These are phyloP conservation scores for Saccharomycopsis selenospora DNA, from an alignment of 805 yeast species.

Conservation along the genomic window DNA sequence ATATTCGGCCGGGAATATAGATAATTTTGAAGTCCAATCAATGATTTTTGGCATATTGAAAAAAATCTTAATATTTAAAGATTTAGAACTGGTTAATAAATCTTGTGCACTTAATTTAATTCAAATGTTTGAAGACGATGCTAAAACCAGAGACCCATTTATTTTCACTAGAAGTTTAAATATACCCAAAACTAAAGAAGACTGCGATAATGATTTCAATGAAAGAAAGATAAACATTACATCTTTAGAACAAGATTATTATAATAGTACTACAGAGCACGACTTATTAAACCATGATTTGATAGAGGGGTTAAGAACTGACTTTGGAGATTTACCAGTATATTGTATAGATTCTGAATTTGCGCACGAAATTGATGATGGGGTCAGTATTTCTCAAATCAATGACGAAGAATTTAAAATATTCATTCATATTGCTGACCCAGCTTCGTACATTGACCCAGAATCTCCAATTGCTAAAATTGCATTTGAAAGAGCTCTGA, in stretches of 20 bases:
- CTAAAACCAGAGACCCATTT: neutral
- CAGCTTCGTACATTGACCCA: constrained; percentile 52
- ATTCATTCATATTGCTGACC: constrained; percentile 81
- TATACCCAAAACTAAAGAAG: constrained; percentile 42
- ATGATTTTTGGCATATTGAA: constrained; percentile 37
- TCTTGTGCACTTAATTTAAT: constrained; percentile 48
- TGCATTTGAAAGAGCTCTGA: constrained; percentile 55
- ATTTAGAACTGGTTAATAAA: constrained; percentile 40
- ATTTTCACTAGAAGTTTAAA: constrained; percentile 20
- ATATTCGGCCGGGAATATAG: constrained; percentile 50
- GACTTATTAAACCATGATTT: constrained; percentile 18
- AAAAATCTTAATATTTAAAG: constrained; percentile 28
- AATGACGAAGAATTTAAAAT: constrained; percentile 34
- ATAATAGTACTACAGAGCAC: constrained; percentile 27
- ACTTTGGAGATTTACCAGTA: constrained; percentile 42
- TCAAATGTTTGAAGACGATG: constrained; percentile 11
- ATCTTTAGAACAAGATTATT: constrained; percentile 38
- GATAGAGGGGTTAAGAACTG: constrained; percentile 29
- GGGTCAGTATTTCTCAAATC: constrained; percentile 51
- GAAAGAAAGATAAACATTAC: constrained; percentile 36
- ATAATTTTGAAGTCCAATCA: constrained; percentile 43
- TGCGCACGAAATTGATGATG: constrained; percentile 94
- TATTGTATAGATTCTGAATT: constrained; percentile 76
- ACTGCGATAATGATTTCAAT: constrained; percentile 38
- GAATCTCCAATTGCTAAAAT: constrained; percentile 32